Conservation (phyloP, 306 rosid species). For the Hylodesmum podocarpum region DNA sequence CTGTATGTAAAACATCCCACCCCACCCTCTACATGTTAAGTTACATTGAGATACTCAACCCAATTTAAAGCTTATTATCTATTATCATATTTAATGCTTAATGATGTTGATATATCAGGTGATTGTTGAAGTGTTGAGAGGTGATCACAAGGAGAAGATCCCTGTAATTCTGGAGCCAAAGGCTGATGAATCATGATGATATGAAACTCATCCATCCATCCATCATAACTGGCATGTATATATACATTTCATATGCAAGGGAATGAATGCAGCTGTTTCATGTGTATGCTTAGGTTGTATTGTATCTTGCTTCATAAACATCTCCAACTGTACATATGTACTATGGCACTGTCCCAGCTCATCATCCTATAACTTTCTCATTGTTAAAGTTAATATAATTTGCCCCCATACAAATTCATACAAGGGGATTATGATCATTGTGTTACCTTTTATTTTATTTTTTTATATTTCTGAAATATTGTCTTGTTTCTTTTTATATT, state of each 20-base stretch:
- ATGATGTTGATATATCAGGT: slow-evolving; percentile 54
- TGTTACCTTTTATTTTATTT: not conserved
- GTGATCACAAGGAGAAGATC: slow-evolving; percentile 93
- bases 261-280: slow-evolving; percentile 31
- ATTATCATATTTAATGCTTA: not conserved
- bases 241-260: slow-evolving; percentile 32
- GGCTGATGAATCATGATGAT: slow-evolving; percentile 76
- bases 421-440: slow-evolving; percentile 2
- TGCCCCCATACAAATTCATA: not conserved
- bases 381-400: not conserved
- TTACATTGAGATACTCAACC: not conserved
- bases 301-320: slow-evolving; percentile 22
- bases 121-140: slow-evolving; percentile 89
- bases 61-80: not conserved
- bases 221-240: slow-evolving; percentile 30
- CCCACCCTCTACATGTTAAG: not conserved
- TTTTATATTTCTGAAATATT: not conserved
- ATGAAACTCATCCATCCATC: slow-evolving; percentile 13
- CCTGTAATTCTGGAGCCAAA: slow-evolving; percentile 88
- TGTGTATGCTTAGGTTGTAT: slow-evolving; percentile 34
- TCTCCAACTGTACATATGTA: slow-evolving; percentile 36
- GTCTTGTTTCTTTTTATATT: not conserved
- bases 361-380: slow-evolving; percentile 12
- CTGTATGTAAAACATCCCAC: not conserved
- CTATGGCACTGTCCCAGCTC: slow-evolving; percentile 7